phyloP scores from a whole-genome alignment of 2,329 filamentous ascomycete genomes.

The Mycosphaerelloides madeirae region DNA sequence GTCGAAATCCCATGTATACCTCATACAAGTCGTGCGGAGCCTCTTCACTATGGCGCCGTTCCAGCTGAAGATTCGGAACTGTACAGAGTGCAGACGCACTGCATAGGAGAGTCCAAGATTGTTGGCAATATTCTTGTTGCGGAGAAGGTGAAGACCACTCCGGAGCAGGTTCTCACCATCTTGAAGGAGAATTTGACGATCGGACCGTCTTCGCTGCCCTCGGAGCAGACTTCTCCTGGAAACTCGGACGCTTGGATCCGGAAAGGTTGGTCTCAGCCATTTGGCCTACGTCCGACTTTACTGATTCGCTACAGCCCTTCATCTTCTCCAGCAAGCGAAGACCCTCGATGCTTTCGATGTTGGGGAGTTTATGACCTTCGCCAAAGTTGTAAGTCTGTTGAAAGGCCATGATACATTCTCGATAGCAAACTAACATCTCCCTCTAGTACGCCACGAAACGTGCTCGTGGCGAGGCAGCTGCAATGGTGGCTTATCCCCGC shows the following conservation, averaged over 20 bases:
- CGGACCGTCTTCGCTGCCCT: slow-evolving; percentile 4
- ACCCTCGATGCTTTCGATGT: slow-evolving; percentile 12
- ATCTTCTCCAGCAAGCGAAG: slow-evolving; percentile 8
- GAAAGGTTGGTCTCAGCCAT: slow-evolving; percentile 3
- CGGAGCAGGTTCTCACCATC: slow-evolving; percentile 7
- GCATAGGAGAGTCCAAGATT: slow-evolving; percentile 6
- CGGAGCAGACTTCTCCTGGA: slow-evolving; percentile 4
- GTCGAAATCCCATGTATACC: slow-evolving; percentile 5
- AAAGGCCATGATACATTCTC: neutral
- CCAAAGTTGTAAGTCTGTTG: slow-evolving; percentile 1
- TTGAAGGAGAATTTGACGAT: slow-evolving; percentile 9
- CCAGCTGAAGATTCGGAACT: slow-evolving; percentile 2
- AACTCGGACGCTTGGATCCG: slow-evolving; percentile 14
- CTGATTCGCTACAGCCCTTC: slow-evolving; percentile 8
- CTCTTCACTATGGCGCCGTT: slow-evolving; percentile 7
- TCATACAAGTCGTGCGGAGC: slow-evolving; percentile 7
- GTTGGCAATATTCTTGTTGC: slow-evolving; percentile 14
- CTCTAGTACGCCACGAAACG: slow-evolving; percentile 10
- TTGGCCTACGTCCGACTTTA: neutral
- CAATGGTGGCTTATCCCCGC: slow-evolving; percentile 12
- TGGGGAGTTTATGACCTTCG: slow-evolving; percentile 17
- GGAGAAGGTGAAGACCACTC: slow-evolving; percentile 11
- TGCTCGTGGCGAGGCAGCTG: slow-evolving; percentile 5
- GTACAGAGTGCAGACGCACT: slow-evolving; percentile 5
- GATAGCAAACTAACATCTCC: neutral